Evolutionary conservation across 176 grass and related monocot species (phyloP).

Genomic region (Zoysia pacifica): DNA sequence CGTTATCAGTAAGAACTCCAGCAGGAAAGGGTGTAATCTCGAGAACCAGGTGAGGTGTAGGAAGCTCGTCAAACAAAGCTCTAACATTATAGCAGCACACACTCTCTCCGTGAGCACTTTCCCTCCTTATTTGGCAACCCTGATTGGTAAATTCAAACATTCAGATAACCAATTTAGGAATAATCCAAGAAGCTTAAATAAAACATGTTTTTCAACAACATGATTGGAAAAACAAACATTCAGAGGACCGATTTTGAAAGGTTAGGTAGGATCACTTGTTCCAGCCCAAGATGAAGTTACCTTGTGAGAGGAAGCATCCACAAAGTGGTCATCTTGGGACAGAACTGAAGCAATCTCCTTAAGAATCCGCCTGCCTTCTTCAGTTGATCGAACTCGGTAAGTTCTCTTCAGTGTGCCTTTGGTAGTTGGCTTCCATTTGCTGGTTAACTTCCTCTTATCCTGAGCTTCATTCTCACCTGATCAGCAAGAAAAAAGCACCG

Average conservation of each 20-base stretch:
- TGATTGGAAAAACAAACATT: not conserved
- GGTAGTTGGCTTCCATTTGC: slow-evolving; percentile 90
- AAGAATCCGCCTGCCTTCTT: slow-evolving; percentile 76
- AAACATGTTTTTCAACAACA: slow-evolving; percentile 5
- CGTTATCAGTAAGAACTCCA: slow-evolving; percentile 76
- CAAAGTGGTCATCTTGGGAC: slow-evolving; percentile 93
- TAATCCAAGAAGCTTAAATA: slow-evolving; percentile 7
- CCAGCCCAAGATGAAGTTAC: slow-evolving; percentile 42
- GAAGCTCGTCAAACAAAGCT: slow-evolving; percentile 95
- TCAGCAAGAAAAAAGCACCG: slow-evolving; percentile 17
- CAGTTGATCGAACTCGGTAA: slow-evolving; percentile 80
- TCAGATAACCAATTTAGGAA: slow-evolving; percentile 1
- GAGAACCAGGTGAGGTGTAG: slow-evolving; percentile 76
- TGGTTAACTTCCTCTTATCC: slow-evolving; percentile 67
- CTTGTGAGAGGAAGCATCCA: slow-evolving; percentile 88
- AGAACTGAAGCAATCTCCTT: slow-evolving; percentile 84
- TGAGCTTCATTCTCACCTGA: slow-evolving; percentile 65
- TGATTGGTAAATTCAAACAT: slow-evolving; percentile 41
- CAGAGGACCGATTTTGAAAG: not conserved
- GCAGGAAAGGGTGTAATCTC: slow-evolving; percentile 94
- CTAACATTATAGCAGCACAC: slow-evolving; percentile 96
- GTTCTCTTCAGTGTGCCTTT: slow-evolving; percentile 96
- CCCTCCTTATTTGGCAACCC: slow-evolving; percentile 97
- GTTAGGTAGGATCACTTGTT: not conserved
- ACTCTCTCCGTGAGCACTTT: slow-evolving; percentile 93